Conservation (phyloP, 345 rosid species). For the Bretschneidera sinensis region DNA sequence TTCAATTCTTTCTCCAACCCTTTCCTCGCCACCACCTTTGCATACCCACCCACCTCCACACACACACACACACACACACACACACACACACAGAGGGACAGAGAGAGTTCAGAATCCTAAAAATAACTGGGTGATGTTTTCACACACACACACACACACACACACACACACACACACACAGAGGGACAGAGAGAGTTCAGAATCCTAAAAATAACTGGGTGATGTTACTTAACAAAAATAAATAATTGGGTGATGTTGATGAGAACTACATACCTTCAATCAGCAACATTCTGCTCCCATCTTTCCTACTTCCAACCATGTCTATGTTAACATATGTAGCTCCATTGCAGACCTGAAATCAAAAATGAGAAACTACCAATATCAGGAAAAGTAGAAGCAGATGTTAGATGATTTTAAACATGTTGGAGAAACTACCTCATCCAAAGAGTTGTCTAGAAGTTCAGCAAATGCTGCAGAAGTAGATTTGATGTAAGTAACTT, state of each 20-base stretch:
- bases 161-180: too few species aligned
- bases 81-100: not conserved
- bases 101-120: too few species aligned
- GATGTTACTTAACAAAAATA: too few species aligned
- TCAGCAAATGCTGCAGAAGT: conserved; percentile 78
- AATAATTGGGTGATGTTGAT: not conserved
- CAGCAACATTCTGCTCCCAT: conserved; percentile 59
- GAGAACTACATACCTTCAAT: conserved; percentile 58
- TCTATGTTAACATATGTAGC: conserved; percentile 76
- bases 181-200: not conserved
- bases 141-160: too few species aligned
- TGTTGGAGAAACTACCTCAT: conserved; percentile 49
- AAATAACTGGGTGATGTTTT: too few species aligned
- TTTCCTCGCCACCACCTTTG: not conserved
- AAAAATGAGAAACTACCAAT: conserved; percentile 7
- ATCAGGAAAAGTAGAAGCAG: conserved; percentile 6
- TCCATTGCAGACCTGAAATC: conserved; percentile 61
- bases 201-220: not conserved
- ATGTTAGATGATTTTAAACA: not conserved
- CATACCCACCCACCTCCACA: not conserved
- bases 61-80: not conserved
- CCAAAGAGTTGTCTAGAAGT: conserved; percentile 84
- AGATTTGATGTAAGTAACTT: conserved; percentile 5
- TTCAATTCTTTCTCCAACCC: not conserved
- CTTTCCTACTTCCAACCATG: conserved; percentile 62